Base-by-base conservation (phyloP, 2,329 filamentous ascomycete genomes). In the Ophiostoma pallidulum region DNA sequence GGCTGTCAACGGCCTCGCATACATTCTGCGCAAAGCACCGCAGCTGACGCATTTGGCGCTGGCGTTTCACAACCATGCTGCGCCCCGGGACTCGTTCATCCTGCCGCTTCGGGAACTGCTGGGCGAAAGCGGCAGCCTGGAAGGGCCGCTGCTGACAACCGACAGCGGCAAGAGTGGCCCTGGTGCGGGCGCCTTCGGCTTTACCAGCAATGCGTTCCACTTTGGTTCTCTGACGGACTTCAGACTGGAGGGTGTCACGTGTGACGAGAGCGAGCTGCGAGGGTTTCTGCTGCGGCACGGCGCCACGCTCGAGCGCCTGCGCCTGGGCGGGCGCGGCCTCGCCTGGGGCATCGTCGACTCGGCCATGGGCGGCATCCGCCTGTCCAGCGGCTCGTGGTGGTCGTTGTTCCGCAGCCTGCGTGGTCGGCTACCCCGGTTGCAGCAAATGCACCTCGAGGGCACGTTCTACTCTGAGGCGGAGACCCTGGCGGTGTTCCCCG, bases 371-470 rank as follows among this genome's bases (percentile, higher is more conserved):
- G 71, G 71, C 12, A 59, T 74, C 28, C 64, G 68, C 46, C 59
- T 75, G 10, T 64, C 64, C 47, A 62, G 67, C 33, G 72, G 72
- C 7, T 67, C 63, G 0, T 72, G 70, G 52, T 60, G 62, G 44
- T 65, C 63, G 1, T 56, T 75, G 5, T 70, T 74, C 53, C 59
- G 61, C 3, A 60, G 63, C 14, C 57, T 74, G 32, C 64, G 61
- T 16, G 56, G 57, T 10, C 54, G 55, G 3, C 57, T 70, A 50
- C 58, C 65, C 4, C 57, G 59, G 28, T 60, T 73, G 32, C 60
- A 68, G 52, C 63, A 65, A 18, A 60, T 73, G 45, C 66, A 69
- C 44, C 59, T 73, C 41, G 67, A 72, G 50, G 71, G 71, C 4
- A 67, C 71, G 43, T 67, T 70, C 39, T 64, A 68, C 51, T 68